phyloP scores from a whole-genome alignment of 345 rosid genomes.

The Brassica juncea region DNA sequence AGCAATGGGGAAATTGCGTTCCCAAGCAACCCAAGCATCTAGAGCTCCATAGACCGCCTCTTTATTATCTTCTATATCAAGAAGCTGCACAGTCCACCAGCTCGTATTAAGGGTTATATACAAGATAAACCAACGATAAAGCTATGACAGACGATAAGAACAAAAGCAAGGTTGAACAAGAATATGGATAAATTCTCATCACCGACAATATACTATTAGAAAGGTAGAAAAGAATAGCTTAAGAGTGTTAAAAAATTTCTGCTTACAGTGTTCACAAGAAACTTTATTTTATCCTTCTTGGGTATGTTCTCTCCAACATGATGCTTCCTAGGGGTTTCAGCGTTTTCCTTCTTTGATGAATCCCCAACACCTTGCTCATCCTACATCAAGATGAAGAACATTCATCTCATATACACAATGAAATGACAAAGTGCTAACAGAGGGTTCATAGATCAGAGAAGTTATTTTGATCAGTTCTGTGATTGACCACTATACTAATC shows the following conservation, averaged over 20 bases:
- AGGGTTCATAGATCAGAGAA: not conserved
- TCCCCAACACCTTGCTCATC: constrained; percentile 27
- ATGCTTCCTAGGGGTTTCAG: constrained; percentile 38
- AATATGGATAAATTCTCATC: not conserved
- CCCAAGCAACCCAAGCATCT: constrained; percentile 99
- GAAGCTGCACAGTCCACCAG: constrained; percentile 53
- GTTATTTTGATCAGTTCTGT: not conserved
- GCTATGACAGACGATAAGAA: not conserved
- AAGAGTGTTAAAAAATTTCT: not conserved
- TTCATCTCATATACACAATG: not conserved
- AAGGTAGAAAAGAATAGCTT: not conserved
- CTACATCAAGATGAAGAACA: constrained; percentile 17
- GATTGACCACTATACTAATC: not conserved
- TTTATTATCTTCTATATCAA: constrained; percentile 71
- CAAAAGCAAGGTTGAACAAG: constrained; percentile 7
- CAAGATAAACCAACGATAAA: constrained; percentile 3
- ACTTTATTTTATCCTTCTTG: constrained; percentile 63
- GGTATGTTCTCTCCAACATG: constrained; percentile 67
- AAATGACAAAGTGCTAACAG: not conserved
- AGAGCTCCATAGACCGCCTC: constrained; percentile 88
- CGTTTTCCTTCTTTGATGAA: constrained; percentile 32
- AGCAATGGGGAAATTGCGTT: constrained; percentile 76
- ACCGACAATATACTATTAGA: not conserved
- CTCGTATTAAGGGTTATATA: not conserved
- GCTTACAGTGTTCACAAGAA: constrained; percentile 75